Base-by-base conservation (phyloP, 2,329 filamentous ascomycete genomes). In the Sporothrix brasiliensis region DNA sequence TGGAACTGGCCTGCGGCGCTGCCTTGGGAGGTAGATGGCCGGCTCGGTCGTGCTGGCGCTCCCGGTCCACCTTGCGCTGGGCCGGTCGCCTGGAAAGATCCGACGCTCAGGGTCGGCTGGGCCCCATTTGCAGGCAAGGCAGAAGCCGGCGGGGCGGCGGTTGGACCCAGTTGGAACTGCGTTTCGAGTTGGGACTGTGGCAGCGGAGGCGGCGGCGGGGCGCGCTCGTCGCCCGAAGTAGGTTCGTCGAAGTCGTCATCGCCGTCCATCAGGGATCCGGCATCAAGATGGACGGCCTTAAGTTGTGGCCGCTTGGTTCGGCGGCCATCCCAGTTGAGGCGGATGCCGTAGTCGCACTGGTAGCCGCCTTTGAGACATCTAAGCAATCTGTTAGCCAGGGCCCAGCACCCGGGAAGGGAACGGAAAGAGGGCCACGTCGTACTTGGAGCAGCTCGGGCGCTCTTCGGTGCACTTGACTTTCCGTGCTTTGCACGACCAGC, bases 241-340 rank as follows among this genome's bases (percentile, higher is more conserved):
- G 3, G 47, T 21, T 41, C 41, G 39, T 65, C 61, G 69, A 68
- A 34, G 14, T 34, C 52, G 24, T 77, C 73, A 10, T 49, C 44
- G 34, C 66, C 69, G 39, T 52, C 21, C 34, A 70, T 53, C 11
- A 70, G 58, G 13, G 49, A 21, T 13, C 13, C 70, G 39, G 66
- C 34, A 44, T 69, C 71, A 41, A 74, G 66, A n/a, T 71, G 73
- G 19, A 74, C 63, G 21, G 73, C 73, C 58, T 81, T 76, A 74
- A 79, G 73, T 74, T 83, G 80, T 67, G 80, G 80, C 72, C 84
- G 85, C 79, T 86, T 88, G 77, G 87, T 90, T 66, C 86, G 84
- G 70, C 91, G 86, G 4, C 91, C 91, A 72, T 91, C 89, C 92
- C 92, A 94, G 76, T 94, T 94, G 74, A 94, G 81, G 44, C 91